Evolutionary conservation across 176 grass and related monocot species (phyloP).

Genomic region (Carex kokanica): DNA sequence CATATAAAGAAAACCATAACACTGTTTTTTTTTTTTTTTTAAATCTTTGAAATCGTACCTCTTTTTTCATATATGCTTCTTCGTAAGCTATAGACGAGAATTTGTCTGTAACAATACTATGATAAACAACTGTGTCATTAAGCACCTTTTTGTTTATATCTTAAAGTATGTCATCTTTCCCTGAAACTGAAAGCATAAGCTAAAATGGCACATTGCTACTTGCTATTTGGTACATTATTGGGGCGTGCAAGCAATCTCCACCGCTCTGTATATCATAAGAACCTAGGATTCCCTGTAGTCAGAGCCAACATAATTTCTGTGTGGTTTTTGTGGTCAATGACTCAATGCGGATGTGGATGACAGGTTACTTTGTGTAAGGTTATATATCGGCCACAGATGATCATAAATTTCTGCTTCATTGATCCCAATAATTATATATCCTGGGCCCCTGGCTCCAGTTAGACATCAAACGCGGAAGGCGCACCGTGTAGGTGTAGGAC

Average conservation of each 20-base stretch:
- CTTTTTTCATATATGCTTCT: no score
- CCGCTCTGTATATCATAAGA: background rate
- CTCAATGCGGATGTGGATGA: background rate
- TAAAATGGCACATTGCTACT: background rate
- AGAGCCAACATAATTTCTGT: background rate
- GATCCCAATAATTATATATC: background rate
- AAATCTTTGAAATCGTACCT: no score
- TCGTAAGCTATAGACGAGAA: no score
- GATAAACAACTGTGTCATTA: no score
- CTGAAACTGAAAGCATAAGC: conserved; percentile 25
- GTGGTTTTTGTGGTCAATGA: no score
- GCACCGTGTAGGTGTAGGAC: conserved; percentile 15
- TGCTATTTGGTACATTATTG: background rate
- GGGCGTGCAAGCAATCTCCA: conserved; percentile 16
- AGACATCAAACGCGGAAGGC: background rate
- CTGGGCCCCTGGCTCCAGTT: background rate
- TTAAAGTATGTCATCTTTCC: conserved; percentile 1
- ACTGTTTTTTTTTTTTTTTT: no score
- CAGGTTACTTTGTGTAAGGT: no score
- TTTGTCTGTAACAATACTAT: no score
- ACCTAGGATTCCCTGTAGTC: background rate
- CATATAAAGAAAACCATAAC: no score
- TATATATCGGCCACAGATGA: background rate
- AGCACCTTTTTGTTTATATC: background rate
- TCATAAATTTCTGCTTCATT: background rate